A percentile compares a stretch with the other conserved stretches of the same genome.
Conservation (phyloP, 768 basidiomycete genomes). For the Sporobolomyces roseus region DNA sequence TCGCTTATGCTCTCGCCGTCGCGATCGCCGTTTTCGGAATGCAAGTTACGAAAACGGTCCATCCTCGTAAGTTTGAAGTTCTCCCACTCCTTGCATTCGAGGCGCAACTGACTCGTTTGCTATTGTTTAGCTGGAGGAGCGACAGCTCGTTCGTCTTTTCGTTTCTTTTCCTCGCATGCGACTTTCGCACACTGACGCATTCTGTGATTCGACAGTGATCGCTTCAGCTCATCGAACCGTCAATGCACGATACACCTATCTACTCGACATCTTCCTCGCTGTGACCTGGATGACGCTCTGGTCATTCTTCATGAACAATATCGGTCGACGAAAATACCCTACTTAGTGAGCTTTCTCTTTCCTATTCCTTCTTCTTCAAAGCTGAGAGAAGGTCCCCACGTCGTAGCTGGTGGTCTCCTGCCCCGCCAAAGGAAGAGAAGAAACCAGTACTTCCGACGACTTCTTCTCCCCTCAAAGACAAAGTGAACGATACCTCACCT, state of each 20-base stretch:
- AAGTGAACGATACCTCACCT: too few relatives aligned
- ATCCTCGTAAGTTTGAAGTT: slow-evolving; percentile 18
- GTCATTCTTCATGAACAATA: slow-evolving; percentile 26
- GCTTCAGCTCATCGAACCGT: slow-evolving; percentile 13
- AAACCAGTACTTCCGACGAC: background rate
- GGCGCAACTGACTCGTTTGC: background rate
- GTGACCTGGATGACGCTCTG: slow-evolving; percentile 20
- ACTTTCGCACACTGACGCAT: background rate
- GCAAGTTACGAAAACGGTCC: slow-evolving; percentile 35
- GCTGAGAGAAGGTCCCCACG: background rate
- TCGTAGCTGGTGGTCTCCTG: background rate
- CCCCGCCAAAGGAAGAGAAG: background rate
- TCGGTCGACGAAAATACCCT: slow-evolving; percentile 27
- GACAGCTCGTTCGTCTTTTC: background rate
- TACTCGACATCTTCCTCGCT: slow-evolving; percentile 31
- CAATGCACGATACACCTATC: slow-evolving; percentile 14
- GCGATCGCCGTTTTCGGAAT: slow-evolving; percentile 10
- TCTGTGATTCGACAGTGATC: slow-evolving; percentile 16
- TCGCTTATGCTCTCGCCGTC: slow-evolving; percentile 20
- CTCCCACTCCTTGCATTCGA: too few relatives aligned
- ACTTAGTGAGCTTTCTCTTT: slow-evolving; percentile 7
- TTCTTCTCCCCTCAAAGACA: too few relatives aligned
- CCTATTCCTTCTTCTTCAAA: too few relatives aligned
- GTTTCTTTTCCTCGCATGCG: background rate
- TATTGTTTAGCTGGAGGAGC: background rate